Base-by-base conservation (phyloP, 257 asterid genomes). In the Nicotiana knightiana region DNA sequence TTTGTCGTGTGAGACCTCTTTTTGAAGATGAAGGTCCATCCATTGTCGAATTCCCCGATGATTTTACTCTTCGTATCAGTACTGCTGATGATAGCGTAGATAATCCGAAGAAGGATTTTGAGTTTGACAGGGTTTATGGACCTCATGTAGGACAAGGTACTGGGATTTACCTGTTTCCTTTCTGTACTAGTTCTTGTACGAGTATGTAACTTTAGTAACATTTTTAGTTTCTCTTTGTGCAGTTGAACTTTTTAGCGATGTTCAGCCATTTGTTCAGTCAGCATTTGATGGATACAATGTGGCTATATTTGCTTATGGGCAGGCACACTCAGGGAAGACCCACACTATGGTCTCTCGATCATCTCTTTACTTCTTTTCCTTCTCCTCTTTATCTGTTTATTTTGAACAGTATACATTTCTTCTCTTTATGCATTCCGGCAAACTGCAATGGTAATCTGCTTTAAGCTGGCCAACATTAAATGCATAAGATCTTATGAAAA, bases 131-230 rank as follows among this genome's bases (percentile, higher is more conserved):
- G 87, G 99, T 96, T 86, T 94, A 93, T 90, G 99, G 98, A 76
- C 98, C 99, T 86, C 99, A 96, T 88, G 90, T 96, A 85, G 96
- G 94, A 71, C 99, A 96, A 93, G 98, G 99, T 96, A 83, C 76
- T 73, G 24, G 17, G n/a, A 58, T 77, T 37, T 61, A 58, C 37
- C 84, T 43, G 68, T 71, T 82, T 73, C 81, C 67, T 32, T 7
- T n/a, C 68, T 84, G 82, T 81, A 65, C 43, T 9, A 28, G 46
- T 16, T 85, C 67, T 79, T 83, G 68, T 84, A 85, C 84, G 62
- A 35, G 83, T 37, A 54, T 81, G 30, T 21, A 82, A 71, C 81
- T 85, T 54, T 61, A 76, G 88, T 90, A 84, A 89, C 89, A 67
- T 65, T 24, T 67, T 62, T 66, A 76, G 67, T 82, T 84, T 51